Conservation (phyloP, 1,284 basidiomycete species). For the Ustilago sp. region DNA sequence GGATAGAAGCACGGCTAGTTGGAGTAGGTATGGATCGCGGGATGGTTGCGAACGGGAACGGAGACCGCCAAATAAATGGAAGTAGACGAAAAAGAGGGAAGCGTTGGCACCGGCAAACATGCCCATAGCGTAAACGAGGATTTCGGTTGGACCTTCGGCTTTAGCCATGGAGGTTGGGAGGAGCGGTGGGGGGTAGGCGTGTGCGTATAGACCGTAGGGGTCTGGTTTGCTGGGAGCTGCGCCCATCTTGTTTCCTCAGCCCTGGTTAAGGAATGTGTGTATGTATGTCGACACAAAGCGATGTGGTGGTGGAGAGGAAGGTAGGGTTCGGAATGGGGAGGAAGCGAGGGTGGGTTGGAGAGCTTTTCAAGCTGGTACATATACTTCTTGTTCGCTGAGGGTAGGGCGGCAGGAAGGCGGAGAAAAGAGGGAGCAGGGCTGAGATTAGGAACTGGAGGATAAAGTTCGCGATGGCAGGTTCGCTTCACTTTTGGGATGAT, state of each 20-base stretch:
- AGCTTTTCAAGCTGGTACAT: too few relatives aligned
- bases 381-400: too few relatives aligned
- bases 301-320: too few relatives aligned
- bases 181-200: constrained; percentile 2
- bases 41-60: background rate
- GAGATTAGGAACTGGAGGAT: too few relatives aligned
- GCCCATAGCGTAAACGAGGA: constrained; percentile 19
- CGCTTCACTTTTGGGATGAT: background rate
- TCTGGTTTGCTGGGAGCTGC: background rate
- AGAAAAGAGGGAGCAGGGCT: too few relatives aligned
- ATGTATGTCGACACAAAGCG: background rate
- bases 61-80: constrained; percentile 19
- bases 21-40: constrained; percentile 23
- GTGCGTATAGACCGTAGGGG: constrained; percentile 22
- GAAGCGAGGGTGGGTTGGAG: too few relatives aligned
- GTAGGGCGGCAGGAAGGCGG: too few relatives aligned
- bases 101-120: constrained; percentile 28
- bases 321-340: too few relatives aligned
- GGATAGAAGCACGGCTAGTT: constrained; percentile 4
- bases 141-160: constrained; percentile 20
- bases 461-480: too few relatives aligned
- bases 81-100: constrained; percentile 30
- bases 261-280: background rate
- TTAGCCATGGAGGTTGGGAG: constrained; percentile 22
- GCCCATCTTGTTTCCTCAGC: constrained; percentile 7